phyloP scores from a whole-genome alignment of 1,284 basidiomycete species.

The Tylopilus orsonianus region DNA sequence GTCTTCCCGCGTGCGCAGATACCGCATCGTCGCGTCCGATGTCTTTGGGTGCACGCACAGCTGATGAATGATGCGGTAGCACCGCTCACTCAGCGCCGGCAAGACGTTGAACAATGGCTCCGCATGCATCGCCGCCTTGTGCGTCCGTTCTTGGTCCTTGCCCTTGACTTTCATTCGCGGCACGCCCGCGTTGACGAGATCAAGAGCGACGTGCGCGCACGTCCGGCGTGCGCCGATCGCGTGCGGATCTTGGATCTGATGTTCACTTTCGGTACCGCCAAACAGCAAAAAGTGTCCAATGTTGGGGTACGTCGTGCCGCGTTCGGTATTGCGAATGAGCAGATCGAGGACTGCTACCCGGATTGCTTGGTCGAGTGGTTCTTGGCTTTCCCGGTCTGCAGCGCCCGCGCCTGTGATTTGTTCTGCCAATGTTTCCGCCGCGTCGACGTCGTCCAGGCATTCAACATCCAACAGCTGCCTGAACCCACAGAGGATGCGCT shows the following conservation, averaged over 20 bases:
- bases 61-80: constrained; percentile 82
- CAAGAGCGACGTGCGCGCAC: constrained; percentile 81
- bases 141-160: constrained; percentile 43
- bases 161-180: constrained; percentile 50
- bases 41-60: constrained; percentile 87
- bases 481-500: constrained; percentile 84
- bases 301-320: constrained; percentile 72
- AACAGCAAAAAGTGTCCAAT: constrained; percentile 90
- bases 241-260: constrained; percentile 72
- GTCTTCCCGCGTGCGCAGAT: constrained; percentile 85
- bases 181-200: constrained; percentile 72
- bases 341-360: constrained; percentile 84
- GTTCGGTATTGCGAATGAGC: constrained; percentile 77
- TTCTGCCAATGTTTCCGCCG: constrained; percentile 57
- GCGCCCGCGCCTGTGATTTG: constrained; percentile 71
- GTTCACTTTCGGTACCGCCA: constrained; percentile 52
- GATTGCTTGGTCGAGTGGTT: constrained; percentile 66
- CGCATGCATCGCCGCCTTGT: constrained; percentile 30
- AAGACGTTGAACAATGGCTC: constrained; percentile 65
- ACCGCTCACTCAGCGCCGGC: constrained; percentile 84
- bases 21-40: constrained; percentile 81
- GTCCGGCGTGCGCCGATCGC: constrained; percentile 69
- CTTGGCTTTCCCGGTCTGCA: constrained; percentile 48
- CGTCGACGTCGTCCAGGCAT: constrained; percentile 56
- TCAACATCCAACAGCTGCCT: constrained; percentile 68